Conservation (phyloP, 2,329 filamentous ascomycete genomes). For the Microcera coccophila region DNA sequence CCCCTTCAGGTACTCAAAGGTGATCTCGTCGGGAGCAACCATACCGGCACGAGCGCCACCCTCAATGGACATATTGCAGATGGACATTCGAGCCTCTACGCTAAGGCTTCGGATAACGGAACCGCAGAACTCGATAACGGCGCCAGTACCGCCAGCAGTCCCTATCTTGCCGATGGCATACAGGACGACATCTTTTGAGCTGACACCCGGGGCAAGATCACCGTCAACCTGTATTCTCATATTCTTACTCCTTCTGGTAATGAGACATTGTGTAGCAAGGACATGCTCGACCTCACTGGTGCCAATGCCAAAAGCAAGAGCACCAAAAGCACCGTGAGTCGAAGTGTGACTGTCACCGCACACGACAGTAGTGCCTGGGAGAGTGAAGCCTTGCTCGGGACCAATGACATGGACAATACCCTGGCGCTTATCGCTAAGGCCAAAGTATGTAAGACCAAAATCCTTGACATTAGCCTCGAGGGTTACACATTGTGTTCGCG, state of each 20-base stretch:
- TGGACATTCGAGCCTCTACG: conserved; percentile 98
- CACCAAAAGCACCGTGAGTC: conserved; percentile 93
- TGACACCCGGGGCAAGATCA: conserved; percentile 82
- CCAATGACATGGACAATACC: conserved; percentile 98
- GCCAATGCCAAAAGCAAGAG: conserved; percentile 93
- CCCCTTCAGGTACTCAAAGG: conserved; percentile 92
- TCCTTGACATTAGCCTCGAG: conserved; percentile 97
- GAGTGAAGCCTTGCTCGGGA: conserved; percentile 96
- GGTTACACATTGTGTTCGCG: conserved; percentile 87
- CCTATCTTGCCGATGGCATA: conserved; percentile 91
- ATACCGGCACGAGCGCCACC: conserved; percentile 92
- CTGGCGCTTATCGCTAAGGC: conserved; percentile 91
- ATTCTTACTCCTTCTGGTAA: conserved; percentile 95
- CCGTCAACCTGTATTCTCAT: conserved; percentile 97
- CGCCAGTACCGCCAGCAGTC: conserved; percentile 89
- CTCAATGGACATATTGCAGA: conserved; percentile 99
- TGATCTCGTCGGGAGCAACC: conserved; percentile 91
- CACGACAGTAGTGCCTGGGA: conserved; percentile 93
- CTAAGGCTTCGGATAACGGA: conserved; percentile 85
- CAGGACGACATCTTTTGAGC: conserved; percentile 92
- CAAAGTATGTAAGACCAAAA: conserved; percentile 95
- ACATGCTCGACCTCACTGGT: conserved; percentile 99
- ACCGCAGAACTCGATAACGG: conserved; percentile 96
- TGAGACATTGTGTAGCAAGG: conserved; percentile 89
- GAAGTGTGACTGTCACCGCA: conserved; percentile 98